Base-by-base conservation (phyloP, 1,139 yeast genomes). In the Saccharomyces hybrid region DNA sequence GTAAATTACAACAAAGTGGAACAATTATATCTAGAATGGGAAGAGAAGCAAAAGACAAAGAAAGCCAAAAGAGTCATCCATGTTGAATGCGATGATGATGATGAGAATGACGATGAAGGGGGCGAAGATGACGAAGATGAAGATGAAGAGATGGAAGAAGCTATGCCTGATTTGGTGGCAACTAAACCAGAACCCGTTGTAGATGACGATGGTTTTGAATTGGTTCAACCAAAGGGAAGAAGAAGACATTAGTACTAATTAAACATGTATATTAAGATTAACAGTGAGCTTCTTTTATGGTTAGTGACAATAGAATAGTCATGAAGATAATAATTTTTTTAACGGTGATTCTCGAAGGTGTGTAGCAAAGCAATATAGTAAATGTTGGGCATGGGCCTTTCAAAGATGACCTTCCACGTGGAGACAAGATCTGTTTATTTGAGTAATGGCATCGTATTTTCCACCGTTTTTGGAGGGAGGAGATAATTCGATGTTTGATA, bases 121-220 rank as follows among this genome's bases (percentile, higher is more conserved):
- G n/a, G n/a, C n/a, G n/a, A n/a, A n/a, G n/a, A n/a, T 1, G 71
- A 65, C 1, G 69, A 66, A 0, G 63, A 57, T 9, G 73, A 72
- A 34, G 63, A 61, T 4, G 66, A 58, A 25, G 76, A 73, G 34
- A 70, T 70, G 71, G 60, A 59, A 4, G 61, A 65, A 49, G 55
- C 62, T 28, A 59, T 60, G 42, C 66, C 70, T 28, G 72, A 73
- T 26, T 38, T 38, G 25, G 81, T 41, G 8, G 28, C 50, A 27
- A 48, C 49, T 13, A 51, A 49, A 9, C 51, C 55, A 8, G 66
- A 77, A 26, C 96, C 96, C 6, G 68, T 87, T 11, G 77, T 91
- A 9, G 97, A 91, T 67, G 98, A 91, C 31, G 97, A 91, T 67
- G 98, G 98, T 1, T 91, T 91, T 66, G 93, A 90, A 63, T 72